phyloP scores from a whole-genome alignment of 352 stramenopile genomes.

The Globisporangium paroecandrum region DNA sequence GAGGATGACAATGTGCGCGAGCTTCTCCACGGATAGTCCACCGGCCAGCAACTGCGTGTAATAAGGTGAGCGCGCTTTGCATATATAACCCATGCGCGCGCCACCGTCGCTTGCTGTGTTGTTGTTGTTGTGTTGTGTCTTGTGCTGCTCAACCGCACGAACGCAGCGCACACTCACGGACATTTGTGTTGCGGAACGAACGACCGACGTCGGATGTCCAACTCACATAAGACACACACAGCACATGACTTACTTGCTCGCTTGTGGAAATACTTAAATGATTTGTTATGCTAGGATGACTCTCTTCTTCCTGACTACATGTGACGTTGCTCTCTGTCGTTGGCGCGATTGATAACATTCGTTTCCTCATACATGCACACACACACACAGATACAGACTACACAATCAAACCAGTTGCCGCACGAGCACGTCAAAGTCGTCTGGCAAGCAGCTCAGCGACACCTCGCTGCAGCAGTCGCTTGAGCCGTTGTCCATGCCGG shows the following conservation, averaged over 20 bases:
- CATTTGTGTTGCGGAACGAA: background rate
- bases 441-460: background rate
- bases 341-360: background rate
- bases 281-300: background rate
- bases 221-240: background rate
- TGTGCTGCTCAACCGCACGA: background rate
- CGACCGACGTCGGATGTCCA: background rate
- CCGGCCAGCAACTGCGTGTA: background rate
- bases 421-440: constrained; percentile 14
- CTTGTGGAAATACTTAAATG: background rate
- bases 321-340: background rate
- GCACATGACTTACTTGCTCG: background rate
- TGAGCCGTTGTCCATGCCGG: background rate
- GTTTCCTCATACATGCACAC: background rate
- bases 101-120: background rate
- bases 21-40: background rate
- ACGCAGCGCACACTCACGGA: background rate
- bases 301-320: background rate
- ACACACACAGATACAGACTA: background rate
- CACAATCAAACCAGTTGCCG: constrained; percentile 1
- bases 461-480: background rate
- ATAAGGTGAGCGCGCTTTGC: background rate
- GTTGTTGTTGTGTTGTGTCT: background rate
- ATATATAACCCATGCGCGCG: background rate
- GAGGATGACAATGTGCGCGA: background rate